Percentiles rank a stretch among this genome's conserved stretches.
phyloP scores from a whole-genome alignment of 2,329 filamentous ascomycete genomes.

The Huntiella omanensis region DNA sequence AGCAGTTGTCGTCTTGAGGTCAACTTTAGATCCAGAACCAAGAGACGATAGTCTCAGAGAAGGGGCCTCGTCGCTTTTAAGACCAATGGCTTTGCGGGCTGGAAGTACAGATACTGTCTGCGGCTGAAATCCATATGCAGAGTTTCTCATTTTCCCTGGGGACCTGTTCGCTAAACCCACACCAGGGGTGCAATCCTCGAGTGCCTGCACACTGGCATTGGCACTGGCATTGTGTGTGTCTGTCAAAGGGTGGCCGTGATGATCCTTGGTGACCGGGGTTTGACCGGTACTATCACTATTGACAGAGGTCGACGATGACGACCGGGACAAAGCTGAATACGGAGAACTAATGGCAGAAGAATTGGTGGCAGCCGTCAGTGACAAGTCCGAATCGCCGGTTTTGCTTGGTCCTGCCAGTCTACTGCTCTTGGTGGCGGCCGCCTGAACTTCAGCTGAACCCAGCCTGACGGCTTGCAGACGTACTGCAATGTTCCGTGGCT shows the following conservation, averaged over 20 bases:
- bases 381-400: no score
- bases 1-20: neutral
- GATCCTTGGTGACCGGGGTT: neutral
- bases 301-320: neutral
- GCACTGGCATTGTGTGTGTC: no score
- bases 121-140: neutral
- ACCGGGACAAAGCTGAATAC: no score
- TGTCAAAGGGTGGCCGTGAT: neutral
- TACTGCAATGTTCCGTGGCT: slow-evolving; percentile 2
- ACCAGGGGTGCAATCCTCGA: no score
- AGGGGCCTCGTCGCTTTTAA: slow-evolving; percentile 10
- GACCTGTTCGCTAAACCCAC: neutral
- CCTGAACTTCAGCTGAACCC: slow-evolving; percentile 4
- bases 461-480: slow-evolving; percentile 5
- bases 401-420: neutral
- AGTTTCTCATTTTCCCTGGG: neutral
- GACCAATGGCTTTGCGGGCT: neutral
- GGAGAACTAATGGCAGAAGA: no score
- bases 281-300: neutral
- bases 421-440: neutral
- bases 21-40: slow-evolving; percentile 2
- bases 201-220: no score
- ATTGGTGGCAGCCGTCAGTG: no score
- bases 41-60: neutral
- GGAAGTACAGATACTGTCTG: neutral